Base-by-base conservation (phyloP, 371 early-diverging fungal genomes). In the Phascolomyces articulosus region DNA sequence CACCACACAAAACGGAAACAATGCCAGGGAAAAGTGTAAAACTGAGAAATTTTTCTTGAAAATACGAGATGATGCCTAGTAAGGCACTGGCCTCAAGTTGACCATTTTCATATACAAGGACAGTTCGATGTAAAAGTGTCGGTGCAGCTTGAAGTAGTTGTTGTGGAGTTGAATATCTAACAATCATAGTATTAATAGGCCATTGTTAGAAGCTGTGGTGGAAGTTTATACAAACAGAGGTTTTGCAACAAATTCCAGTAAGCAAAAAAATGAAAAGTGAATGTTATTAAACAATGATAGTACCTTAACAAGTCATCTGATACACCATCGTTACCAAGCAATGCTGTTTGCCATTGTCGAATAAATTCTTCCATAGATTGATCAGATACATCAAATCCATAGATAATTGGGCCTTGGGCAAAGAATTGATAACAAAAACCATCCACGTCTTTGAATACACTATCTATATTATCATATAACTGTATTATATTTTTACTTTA, bases 371-470 rank as follows among this genome's bases (percentile, higher is more conserved):
- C 78, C 51, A 72, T 67, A 1, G 64, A n/a, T 2, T 41, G 31
- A 40, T 71, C 77, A 0, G 53, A 53, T 6, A 57, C 58, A 56
- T 78, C 72, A 13, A 63, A 44, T 4, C 71, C 77, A 56, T 74
- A 78, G 10, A 76, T 60, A 23, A 69, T 18, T 6, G 72, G 69
- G 0, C 69, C 72, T 51, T 68, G 58, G 1, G 63, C 59, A 55
- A 80, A 83, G 48, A 74, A 78, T 1, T 64, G 63, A 53, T 75
- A 78, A 10, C 74, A 65, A 41, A 77, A 71, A 4, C 76, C 79
- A 16, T 71, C 57, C 21, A 62, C 55, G 9, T 74, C 56, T 7
- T 55, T 53, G 49, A 83, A 80, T 1, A 73, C 69, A n/a, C 65
- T 68, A 15, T 62, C 53, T 20, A 78, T 29, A 48, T 75, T 68